Evolutionary conservation across 1,284 basidiomycete species (phyloP).

Genomic region (Tylopilus orsonianus): DNA sequence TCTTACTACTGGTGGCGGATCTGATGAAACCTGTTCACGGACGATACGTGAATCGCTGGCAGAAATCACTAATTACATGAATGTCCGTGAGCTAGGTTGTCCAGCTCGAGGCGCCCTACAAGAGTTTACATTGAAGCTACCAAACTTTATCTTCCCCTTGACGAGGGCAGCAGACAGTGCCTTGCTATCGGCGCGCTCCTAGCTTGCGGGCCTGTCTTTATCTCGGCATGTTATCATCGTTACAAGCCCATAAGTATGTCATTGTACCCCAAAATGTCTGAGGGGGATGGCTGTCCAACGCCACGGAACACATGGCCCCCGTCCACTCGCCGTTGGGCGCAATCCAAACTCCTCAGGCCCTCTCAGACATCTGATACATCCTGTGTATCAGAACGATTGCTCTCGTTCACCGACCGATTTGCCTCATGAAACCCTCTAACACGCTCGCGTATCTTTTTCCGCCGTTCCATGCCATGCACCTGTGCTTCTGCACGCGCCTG

Average conservation of each 20-base stretch:
- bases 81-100: too few relatives aligned
- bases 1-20: background rate
- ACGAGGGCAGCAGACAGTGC: background rate
- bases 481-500: conserved; percentile 43
- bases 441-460: conserved; percentile 39
- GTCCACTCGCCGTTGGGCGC: too few relatives aligned
- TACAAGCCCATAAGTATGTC: too few relatives aligned
- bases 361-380: background rate
- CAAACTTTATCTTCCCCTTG: background rate
- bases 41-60: too few relatives aligned
- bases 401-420: background rate
- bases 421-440: conserved; percentile 30
- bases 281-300: background rate
- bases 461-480: conserved; percentile 40
- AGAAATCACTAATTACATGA: too few relatives aligned
- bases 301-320: background rate
- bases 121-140: background rate
- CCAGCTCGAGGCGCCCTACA: too few relatives aligned
- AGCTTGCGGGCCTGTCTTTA: too few relatives aligned
- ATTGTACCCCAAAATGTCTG: too few relatives aligned
- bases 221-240: too few relatives aligned
- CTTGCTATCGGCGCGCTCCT: background rate
- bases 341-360: too few relatives aligned
- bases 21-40: background rate
- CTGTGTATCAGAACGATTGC: background rate